Evolutionary conservation across 116 monocot genomes (phyloP), one percentile per base, ranked within the genome.

Genomic region (Dioscorea cayenensis): DNA sequence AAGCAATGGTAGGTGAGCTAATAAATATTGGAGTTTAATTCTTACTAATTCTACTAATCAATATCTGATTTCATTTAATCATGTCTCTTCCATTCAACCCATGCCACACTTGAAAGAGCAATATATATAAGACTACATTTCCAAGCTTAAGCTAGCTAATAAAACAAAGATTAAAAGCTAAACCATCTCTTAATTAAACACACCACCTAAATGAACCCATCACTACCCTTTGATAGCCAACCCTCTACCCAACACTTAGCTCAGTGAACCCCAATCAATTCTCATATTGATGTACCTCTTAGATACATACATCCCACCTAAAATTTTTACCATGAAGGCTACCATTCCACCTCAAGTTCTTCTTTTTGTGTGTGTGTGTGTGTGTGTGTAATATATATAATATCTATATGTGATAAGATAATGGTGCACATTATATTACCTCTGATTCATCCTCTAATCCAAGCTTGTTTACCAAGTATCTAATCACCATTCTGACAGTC

Each of bases 401-500:
- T 63, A 63, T 6, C 11, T 9, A 63, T 3, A 63, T 35, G 14
- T 4, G 4, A 16, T 29, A 65, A 25, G 25, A 28, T 14, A 23
- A 62, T 23, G 62, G 23, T 20, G 25, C 12, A 20, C 10, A 11
- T 19, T 60, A 18, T 2, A 60, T 14, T 94, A 96, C 96, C 96
- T 90, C 84, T 78, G 90, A 90, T 81, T 90, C 96, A 75, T 82
- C 75, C 55, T 83, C 75, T 38, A 92, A 49, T 17, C 84, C 84
- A 37, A 96, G 81, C 84, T 96, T 96, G 72, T 76, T 86, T 49
- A 77, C 88, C 84, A 96, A 76, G 83, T 96, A 96, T 73, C 92
- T 96, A 77, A 84, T 90, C 88, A 96, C 58, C 76, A 96, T 71
- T 76, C 84, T 77, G 51, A 92, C 82, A 66, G 87, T 96, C 85